These are phyloP conservation scores for Tarenaya hassleriana DNA, from an alignment of 345 rosid species.

Conservation along the genomic window DNA sequence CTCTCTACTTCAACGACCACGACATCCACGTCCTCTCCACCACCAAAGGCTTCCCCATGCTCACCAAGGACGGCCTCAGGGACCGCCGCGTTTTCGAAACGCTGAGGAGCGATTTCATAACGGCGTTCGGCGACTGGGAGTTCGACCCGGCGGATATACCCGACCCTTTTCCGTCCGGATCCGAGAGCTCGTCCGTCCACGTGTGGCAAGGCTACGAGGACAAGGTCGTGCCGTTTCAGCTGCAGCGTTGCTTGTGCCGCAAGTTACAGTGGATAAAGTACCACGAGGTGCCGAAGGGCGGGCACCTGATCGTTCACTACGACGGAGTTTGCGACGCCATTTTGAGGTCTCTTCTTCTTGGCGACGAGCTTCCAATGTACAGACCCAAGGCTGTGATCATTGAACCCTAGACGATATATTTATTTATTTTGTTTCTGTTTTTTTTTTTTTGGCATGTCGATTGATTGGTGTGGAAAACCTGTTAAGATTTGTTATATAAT, in stretches of 20 bases:
- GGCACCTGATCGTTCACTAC: constrained; percentile 79
- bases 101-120: constrained; percentile 54
- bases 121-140: constrained; percentile 66
- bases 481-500: not conserved
- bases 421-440: constrained; percentile 1
- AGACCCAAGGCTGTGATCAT: constrained; percentile 30
- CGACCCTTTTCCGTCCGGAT: constrained; percentile 36
- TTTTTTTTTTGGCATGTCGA: not conserved
- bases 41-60: constrained; percentile 76
- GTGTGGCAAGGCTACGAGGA: constrained; percentile 90
- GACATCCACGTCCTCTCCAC: constrained; percentile 62
- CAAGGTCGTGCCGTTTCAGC: constrained; percentile 73
- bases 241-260: constrained; percentile 51
- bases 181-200: constrained; percentile 41
- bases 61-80: constrained; percentile 51
- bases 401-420: constrained; percentile 13
- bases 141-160: constrained; percentile 62
- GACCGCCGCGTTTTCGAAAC: constrained; percentile 49
- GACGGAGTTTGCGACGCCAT: constrained; percentile 62
- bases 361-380: constrained; percentile 49
- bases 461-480: constrained; percentile 3
- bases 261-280: constrained; percentile 75
- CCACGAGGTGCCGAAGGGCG: constrained; percentile 83
- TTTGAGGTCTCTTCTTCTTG: constrained; percentile 54
- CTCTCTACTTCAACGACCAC: constrained; percentile 51